phyloP scores from a whole-genome alignment of 2,329 filamentous ascomycete genomes.

The Fusarium lateritium region DNA sequence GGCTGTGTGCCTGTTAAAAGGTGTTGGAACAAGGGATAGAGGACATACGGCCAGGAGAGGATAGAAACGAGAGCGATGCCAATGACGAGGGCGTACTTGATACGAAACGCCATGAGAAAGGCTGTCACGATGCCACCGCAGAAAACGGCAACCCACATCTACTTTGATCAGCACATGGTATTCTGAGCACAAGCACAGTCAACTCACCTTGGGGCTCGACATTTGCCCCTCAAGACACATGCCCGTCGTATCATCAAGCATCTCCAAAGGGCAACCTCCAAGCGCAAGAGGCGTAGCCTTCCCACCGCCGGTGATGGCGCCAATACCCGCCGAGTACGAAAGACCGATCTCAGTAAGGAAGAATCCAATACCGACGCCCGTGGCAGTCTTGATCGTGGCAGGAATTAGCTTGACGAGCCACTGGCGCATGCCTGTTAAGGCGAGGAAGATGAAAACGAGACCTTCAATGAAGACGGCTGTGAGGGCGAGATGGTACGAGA shows the following conservation, averaged over 20 bases:
- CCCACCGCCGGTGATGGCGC: slow-evolving; percentile 79
- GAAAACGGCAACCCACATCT: slow-evolving; percentile 90
- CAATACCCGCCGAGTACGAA: slow-evolving; percentile 87
- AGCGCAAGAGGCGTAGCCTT: slow-evolving; percentile 79
- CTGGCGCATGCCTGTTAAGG: slow-evolving; percentile 78
- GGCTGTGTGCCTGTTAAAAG: slow-evolving; percentile 56
- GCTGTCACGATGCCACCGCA: slow-evolving; percentile 84
- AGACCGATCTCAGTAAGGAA: slow-evolving; percentile 76
- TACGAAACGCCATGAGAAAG: slow-evolving; percentile 83
- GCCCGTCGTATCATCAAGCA: slow-evolving; percentile 62
- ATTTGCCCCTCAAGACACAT: slow-evolving; percentile 75
- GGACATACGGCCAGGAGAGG: slow-evolving; percentile 76
- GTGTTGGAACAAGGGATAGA: background rate
- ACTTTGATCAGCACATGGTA: slow-evolving; percentile 10
- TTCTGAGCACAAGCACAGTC: accelerated
- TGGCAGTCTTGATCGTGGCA: slow-evolving; percentile 75
- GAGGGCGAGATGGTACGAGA: slow-evolving; percentile 72
- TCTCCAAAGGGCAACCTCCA: slow-evolving; percentile 77
- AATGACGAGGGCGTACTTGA: slow-evolving; percentile 82
- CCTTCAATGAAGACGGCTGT: slow-evolving; percentile 77
- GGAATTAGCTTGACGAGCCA: slow-evolving; percentile 79
- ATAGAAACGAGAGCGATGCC: slow-evolving; percentile 81
- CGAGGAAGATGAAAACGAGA: slow-evolving; percentile 74
- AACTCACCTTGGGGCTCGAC: slow-evolving; percentile 77
- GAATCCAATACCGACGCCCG: slow-evolving; percentile 75